Conservation (phyloP, 176 grass and related monocot genomes). For the Lolium perenne region DNA sequence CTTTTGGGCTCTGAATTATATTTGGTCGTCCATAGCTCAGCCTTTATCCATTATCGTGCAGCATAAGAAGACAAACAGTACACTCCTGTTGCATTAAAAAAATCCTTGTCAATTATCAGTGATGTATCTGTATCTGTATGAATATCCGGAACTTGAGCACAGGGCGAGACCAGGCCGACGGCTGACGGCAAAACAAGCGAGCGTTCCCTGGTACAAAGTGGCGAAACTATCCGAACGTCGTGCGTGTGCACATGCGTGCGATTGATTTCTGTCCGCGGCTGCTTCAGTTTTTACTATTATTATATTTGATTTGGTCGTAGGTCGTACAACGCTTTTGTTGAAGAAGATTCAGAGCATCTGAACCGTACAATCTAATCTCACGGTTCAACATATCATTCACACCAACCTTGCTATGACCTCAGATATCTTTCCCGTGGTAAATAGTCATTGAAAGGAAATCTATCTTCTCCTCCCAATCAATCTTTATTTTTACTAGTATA, state of each 20-base stretch:
- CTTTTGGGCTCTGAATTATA: not conserved
- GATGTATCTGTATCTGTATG: not conserved
- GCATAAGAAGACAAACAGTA: not conserved
- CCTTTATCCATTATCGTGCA: not conserved
- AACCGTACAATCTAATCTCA: too few species aligned
- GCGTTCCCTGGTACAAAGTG: not conserved
- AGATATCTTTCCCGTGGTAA: too few species aligned
- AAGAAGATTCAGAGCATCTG: too few species aligned
- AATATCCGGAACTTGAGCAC: not conserved
- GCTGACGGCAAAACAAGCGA: not conserved
- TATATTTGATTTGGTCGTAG: too few species aligned
- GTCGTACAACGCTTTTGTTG: too few species aligned
- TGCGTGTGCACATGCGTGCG: too few species aligned
- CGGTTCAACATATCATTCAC: too few species aligned
- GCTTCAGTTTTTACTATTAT: too few species aligned
- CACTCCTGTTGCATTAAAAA: not conserved
- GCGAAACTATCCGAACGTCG: not conserved
- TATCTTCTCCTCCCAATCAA: too few species aligned
- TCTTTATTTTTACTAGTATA: too few species aligned
- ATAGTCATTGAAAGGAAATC: too few species aligned
- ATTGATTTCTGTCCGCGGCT: not conserved
- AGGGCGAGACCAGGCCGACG: not conserved
- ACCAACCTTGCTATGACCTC: too few species aligned
- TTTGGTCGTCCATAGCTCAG: not conserved
- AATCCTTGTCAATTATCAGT: not conserved